phyloP scores from a whole-genome alignment of 768 basidiomycete species.

The Pleurotus eryngii region DNA sequence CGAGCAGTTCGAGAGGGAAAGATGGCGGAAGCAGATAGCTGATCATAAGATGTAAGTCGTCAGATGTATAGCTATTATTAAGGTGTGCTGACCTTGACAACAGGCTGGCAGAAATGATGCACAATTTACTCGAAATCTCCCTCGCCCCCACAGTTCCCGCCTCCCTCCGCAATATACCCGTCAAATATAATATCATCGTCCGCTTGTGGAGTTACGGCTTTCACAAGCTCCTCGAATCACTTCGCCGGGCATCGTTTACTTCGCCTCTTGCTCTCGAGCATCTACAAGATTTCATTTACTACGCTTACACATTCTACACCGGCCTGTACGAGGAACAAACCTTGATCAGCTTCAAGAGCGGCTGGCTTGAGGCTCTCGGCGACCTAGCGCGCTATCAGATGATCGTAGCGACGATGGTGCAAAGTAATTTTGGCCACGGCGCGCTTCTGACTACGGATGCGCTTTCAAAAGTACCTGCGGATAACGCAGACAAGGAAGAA shows the following conservation, averaged over 20 bases:
- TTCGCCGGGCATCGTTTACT: constrained; percentile 79
- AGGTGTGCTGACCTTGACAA: constrained; percentile 2
- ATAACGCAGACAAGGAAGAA: constrained; percentile 19
- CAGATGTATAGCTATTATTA: constrained; percentile 9
- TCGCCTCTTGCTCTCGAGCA: constrained; percentile 78
- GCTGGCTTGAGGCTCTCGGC: constrained; percentile 96
- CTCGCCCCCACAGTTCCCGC: constrained; percentile 85
- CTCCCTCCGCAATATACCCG: constrained; percentile 84
- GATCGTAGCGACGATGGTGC: constrained; percentile 88
- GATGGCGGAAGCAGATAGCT: constrained; percentile 65
- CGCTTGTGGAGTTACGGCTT: constrained; percentile 92
- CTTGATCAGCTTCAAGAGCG: constrained; percentile 65
- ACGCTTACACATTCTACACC: constrained; percentile 92
- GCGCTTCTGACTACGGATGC: constrained; percentile 54
- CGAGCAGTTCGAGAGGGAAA: constrained; percentile 69
- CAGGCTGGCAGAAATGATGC: constrained; percentile 88
- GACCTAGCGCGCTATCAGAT: constrained; percentile 94
- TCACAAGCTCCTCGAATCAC: constrained; percentile 84
- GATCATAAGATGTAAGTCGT: constrained; percentile 83
- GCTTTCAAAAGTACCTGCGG: constrained; percentile 39
- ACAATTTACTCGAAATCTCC: constrained; percentile 82
- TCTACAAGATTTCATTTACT: constrained; percentile 92
- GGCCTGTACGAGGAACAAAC: constrained; percentile 80
- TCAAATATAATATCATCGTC: constrained; percentile 93
- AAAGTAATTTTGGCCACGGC: constrained; percentile 41